phyloP scores from a whole-genome alignment of 2,329 filamentous ascomycete genomes.

The Paramyrothecium sp. region DNA sequence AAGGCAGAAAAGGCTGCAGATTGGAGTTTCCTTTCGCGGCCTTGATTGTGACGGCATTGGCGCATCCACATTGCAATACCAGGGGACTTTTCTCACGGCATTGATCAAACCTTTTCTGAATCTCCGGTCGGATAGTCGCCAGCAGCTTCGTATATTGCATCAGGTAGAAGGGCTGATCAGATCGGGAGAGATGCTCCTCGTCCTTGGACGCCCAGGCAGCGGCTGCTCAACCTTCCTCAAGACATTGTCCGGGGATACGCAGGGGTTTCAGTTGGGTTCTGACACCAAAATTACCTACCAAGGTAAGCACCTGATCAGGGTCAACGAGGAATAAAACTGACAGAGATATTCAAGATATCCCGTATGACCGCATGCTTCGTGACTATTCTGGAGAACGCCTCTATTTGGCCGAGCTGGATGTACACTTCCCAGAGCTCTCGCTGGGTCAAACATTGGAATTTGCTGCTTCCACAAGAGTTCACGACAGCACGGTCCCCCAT shows the following conservation, averaged over 20 bases:
- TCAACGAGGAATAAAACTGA: too few relatives aligned
- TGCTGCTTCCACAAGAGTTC: slow-evolving; percentile 51
- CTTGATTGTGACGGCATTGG: neutral
- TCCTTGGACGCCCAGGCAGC: slow-evolving; percentile 47
- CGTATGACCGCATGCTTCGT: slow-evolving; percentile 30
- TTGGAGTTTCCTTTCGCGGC: neutral
- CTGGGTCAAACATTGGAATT: slow-evolving; percentile 62
- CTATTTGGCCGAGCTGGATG: slow-evolving; percentile 61
- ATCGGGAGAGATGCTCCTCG: slow-evolving; percentile 13
- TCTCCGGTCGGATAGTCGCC: neutral
- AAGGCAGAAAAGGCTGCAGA: neutral
- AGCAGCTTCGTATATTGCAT: neutral
- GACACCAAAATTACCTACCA: slow-evolving; percentile 43
- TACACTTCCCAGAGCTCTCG: slow-evolving; percentile 63
- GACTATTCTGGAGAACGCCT: slow-evolving; percentile 51
- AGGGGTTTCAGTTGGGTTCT: slow-evolving; percentile 19
- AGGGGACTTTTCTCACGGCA: neutral
- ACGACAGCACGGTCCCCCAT: neutral
- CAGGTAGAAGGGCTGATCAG: neutral
- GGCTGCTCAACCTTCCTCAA: slow-evolving; percentile 56
- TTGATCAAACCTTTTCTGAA: neutral
- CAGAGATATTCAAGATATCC: too few relatives aligned
- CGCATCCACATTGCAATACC: neutral
- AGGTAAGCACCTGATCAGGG: too few relatives aligned
- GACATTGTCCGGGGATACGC: slow-evolving; percentile 46